Evolutionary conservation across 2,329 filamentous ascomycete genomes (phyloP), one percentile per base, ranked within the genome.

Genomic region (Aspergillus sojae): DNA sequence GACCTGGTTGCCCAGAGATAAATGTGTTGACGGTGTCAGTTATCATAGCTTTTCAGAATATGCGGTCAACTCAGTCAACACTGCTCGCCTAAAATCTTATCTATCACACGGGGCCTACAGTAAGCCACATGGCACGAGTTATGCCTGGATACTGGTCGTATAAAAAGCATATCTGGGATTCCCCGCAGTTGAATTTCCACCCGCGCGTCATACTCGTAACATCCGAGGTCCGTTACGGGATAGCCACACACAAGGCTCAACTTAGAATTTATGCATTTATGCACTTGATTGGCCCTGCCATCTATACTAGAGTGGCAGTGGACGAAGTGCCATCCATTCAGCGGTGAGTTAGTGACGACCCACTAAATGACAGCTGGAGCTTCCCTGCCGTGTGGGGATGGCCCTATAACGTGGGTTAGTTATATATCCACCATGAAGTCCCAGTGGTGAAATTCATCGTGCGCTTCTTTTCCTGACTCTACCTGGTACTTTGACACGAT

Each of bases 401-500:
- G 3, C 19, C 39, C n/a, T 41, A 41, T 19, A 41, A n/a, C 39
- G 39, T 41, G 16, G 19, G 2, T 36, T 16, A 36, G 2, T 36
- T 16, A 36, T 36, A 36, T 36, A 36, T 16, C 34, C 34, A 12
- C 34, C 34, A 36, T 6, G 5, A 9, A 4, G 39, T 41, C 43
- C n/a, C 43, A 5, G 43, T 21, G 10, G 9, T 41, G 39, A 3
- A 9, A 0, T 1, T 19, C 4, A 9, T 19, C 7, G 19, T 41
- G 4, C 14, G 16, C 39, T 41, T n/a, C 39, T 19, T 41, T n/a
- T 19, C 19, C 19, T 41, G 7, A n/a, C 2, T 9, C 39, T 28
- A 6, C 11, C 6, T 19, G 21, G 21, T 6, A 23, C 43, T 48
- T 26, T 4, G 23, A 28, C 11, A 65, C 39, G 4, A 74, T 76